These are phyloP conservation scores for Cordyceps javanica DNA, from an alignment of 2,329 filamentous ascomycete genomes.

Conservation along the genomic window DNA sequence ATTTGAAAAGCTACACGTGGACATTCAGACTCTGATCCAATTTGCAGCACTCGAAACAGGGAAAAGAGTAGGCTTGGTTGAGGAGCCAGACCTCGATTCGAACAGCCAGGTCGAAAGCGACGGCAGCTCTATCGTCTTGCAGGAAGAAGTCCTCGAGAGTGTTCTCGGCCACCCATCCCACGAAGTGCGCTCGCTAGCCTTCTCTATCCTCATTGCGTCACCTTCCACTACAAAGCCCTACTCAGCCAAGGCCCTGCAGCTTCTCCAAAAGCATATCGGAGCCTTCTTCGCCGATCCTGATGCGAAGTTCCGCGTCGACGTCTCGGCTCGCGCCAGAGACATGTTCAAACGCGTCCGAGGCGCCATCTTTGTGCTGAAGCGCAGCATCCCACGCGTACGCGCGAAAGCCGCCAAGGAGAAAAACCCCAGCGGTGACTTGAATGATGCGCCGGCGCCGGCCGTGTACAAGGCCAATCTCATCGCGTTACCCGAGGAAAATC, in stretches of 20 bases:
- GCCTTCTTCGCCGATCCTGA: slow-evolving; percentile 78
- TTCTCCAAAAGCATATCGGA: slow-evolving; percentile 59
- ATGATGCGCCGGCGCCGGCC: slow-evolving; percentile 18
- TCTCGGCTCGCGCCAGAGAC: slow-evolving; percentile 66
- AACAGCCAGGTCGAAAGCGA: slow-evolving; percentile 16
- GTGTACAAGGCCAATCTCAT: slow-evolving; percentile 35
- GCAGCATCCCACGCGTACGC: slow-evolving; percentile 32
- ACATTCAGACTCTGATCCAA: slow-evolving; percentile 52
- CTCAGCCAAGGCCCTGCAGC: slow-evolving; percentile 51
- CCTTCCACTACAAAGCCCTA: slow-evolving; percentile 70
- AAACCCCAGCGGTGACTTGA: slow-evolving; percentile 11
- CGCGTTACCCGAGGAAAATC: slow-evolving; percentile 30
- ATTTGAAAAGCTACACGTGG: slow-evolving; percentile 38
- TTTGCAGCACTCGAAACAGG: slow-evolving; percentile 64
- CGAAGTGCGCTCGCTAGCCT: slow-evolving; percentile 68
- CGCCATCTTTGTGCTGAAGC: slow-evolving; percentile 51
- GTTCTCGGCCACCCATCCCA: slow-evolving; percentile 52
- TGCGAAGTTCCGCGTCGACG: slow-evolving; percentile 76
- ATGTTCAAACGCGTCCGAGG: slow-evolving; percentile 71
- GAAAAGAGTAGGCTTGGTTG: slow-evolving; percentile 63
- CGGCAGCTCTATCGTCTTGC: slow-evolving; percentile 27
- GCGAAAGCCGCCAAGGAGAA: slow-evolving; percentile 30
- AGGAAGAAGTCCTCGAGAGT: slow-evolving; percentile 41
- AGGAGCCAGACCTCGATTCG: slow-evolving; percentile 46
- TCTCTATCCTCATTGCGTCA: slow-evolving; percentile 74